Percentiles rank a stretch among this genome's conserved stretches.
Conservation (phyloP, 257 asterid species). For the Solanum gracilifrons region DNA sequence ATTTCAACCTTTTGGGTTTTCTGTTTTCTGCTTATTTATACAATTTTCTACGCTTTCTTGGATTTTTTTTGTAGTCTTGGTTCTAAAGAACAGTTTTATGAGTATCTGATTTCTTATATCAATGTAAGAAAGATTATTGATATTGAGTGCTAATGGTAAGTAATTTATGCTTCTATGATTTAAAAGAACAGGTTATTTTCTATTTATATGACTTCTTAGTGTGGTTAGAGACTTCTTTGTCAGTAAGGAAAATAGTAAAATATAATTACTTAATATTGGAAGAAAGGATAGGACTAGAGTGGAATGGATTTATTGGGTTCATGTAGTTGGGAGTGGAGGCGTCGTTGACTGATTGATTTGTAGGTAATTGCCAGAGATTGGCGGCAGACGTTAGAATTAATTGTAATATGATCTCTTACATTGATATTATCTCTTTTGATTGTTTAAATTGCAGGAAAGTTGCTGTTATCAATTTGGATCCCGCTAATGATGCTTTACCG, state of each 20-base stretch:
- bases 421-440: background rate
- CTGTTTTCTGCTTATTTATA: background rate
- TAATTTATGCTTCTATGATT: background rate
- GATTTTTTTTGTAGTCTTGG: background rate
- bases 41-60: background rate
- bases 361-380: background rate
- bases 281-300: background rate
- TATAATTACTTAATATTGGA: background rate
- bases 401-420: background rate
- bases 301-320: background rate
- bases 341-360: background rate
- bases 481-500: constrained; percentile 94
- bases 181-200: background rate
- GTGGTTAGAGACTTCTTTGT: background rate
- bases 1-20: background rate
- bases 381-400: background rate
- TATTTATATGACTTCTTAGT: background rate
- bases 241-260: background rate
- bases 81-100: background rate
- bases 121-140: background rate
- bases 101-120: background rate
- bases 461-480: constrained; percentile 88
- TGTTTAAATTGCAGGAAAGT: constrained; percentile 65
- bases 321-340: background rate
- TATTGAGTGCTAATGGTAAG: background rate